Evolutionary conservation across 805 yeast genomes (phyloP), one percentile per base, ranked within the genome.

Genomic region (Metschnikowia cerradonensis): DNA sequence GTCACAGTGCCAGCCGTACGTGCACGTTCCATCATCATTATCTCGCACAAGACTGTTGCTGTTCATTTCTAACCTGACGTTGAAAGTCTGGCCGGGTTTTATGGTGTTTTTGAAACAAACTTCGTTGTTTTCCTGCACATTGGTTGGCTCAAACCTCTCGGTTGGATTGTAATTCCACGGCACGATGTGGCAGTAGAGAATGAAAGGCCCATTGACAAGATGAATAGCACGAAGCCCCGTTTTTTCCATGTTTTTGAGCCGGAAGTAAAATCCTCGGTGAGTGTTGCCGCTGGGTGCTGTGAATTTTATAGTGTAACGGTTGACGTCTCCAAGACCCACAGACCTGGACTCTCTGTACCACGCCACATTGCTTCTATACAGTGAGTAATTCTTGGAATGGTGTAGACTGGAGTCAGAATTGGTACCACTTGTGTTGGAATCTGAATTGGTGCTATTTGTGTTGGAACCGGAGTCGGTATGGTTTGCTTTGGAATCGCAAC

Each of bases 31-130:
- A 48, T 58, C 60, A n/a, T 31, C 11, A 31, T 57, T 50, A 1
- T 44, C 45, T 17, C 45, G 53, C 20, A 57, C 52, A 11, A 54
- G 52, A 11, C 82, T 76, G 54, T 77, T 75, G 3, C 67, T 65
- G 61, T 80, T 82, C 57, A 86, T 62, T 15, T 66, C 58, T 23
- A 88, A 68, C 50, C 71, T 71, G 2, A 82, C 83, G 51, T 79
- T 77, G 63, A 86, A 86, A 6, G 82, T 73, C 58, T 83, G 86
- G 22, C 86, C 88, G 0, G 96, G 94, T 55, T 83, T 84, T 19
- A 89, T 66, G 38, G 70, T 66, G 53, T 73, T 72, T 26, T 64
- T 62, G 57, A 70, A 74, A 35, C 60, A 61, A 6, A 73, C 67
- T 53, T 73, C 77, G 34, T 58, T 55, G 40, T 63, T 62, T 6